Evolutionary conservation across 768 basidiomycete species (phyloP).

Genomic region (Panaeolus cyanescens): DNA sequence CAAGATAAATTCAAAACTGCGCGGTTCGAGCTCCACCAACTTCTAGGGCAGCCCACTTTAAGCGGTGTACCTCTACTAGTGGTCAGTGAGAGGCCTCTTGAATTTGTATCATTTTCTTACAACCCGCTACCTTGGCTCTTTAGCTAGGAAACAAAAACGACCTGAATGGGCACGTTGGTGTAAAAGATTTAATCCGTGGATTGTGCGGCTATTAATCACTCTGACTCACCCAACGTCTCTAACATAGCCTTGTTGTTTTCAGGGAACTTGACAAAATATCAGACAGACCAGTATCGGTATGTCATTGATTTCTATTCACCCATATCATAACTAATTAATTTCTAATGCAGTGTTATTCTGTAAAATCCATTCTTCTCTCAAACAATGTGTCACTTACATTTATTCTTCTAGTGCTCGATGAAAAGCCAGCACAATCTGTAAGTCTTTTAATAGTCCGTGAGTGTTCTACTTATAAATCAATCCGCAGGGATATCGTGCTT

Average conservation of each 20-base stretch:
- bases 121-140: not conserved
- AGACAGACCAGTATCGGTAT: constrained; percentile 82
- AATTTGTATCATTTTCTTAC: not conserved
- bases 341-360: constrained; percentile 71
- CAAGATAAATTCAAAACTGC: constrained; percentile 82
- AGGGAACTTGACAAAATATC: constrained; percentile 82
- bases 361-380: constrained; percentile 32
- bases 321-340: not conserved
- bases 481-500: constrained; percentile 75
- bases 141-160: constrained; percentile 96
- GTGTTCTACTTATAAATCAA: constrained; percentile 1
- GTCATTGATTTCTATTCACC: constrained; percentile 28
- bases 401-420: constrained; percentile 79
- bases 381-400: constrained; percentile 4
- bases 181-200: constrained; percentile 81
- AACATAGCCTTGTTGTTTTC: constrained; percentile 1
- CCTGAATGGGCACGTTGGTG: constrained; percentile 68
- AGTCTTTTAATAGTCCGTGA: constrained; percentile 23
- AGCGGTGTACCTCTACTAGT: constrained; percentile 80
- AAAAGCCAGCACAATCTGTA: constrained; percentile 93
- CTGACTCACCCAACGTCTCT: not conserved
- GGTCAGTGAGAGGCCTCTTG: constrained; percentile 43
- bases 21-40: constrained; percentile 80
- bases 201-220: constrained; percentile 48
- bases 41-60: constrained; percentile 67